phyloP scores from a whole-genome alignment of 2,329 filamentous ascomycete species.

The Sphaerulina musiva region DNA sequence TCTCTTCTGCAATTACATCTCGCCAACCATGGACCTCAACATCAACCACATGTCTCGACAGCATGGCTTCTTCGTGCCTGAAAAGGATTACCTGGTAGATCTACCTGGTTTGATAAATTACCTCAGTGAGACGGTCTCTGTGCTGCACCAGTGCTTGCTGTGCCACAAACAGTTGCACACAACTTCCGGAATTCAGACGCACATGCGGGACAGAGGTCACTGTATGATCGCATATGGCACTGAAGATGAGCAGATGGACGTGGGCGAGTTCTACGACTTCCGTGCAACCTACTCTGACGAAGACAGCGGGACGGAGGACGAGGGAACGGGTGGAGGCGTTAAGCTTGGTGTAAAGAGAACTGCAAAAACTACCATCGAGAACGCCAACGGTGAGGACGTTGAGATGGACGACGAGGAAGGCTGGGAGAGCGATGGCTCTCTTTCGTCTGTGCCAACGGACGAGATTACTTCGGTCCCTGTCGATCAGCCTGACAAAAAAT shows the following conservation, averaged over 20 bases:
- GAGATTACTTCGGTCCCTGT: constrained; percentile 75
- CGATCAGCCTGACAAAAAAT: constrained; percentile 65
- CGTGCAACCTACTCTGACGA: constrained; percentile 87
- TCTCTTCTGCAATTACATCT: constrained; percentile 87
- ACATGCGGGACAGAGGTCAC: constrained; percentile 95
- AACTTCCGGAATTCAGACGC: constrained; percentile 76
- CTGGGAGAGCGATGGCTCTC: constrained; percentile 90
- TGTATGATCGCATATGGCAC: constrained; percentile 92
- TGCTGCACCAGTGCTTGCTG: constrained; percentile 76
- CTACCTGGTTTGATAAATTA: constrained; percentile 73
- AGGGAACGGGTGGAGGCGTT: constrained; percentile 50
- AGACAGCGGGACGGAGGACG: constrained; percentile 53
- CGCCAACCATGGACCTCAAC: constrained; percentile 68
- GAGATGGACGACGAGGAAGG: constrained; percentile 60
- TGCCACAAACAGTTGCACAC: constrained; percentile 79
- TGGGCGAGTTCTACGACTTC: constrained; percentile 97
- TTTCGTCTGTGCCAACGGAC: constrained; percentile 76
- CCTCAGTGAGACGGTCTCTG: constrained; percentile 71
- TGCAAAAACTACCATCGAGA: constrained; percentile 38
- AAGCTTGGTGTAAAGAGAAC: constrained; percentile 61
- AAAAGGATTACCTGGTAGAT: constrained; percentile 75
- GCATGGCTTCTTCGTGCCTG: constrained; percentile 94
- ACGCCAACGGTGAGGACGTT: constrained; percentile 51
- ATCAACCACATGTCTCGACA: constrained; percentile 82
- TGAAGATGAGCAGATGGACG: constrained; percentile 83